Evolutionary conservation across 2,329 filamentous ascomycete species (phyloP).

Genomic region (Rosellinia necatrix): DNA sequence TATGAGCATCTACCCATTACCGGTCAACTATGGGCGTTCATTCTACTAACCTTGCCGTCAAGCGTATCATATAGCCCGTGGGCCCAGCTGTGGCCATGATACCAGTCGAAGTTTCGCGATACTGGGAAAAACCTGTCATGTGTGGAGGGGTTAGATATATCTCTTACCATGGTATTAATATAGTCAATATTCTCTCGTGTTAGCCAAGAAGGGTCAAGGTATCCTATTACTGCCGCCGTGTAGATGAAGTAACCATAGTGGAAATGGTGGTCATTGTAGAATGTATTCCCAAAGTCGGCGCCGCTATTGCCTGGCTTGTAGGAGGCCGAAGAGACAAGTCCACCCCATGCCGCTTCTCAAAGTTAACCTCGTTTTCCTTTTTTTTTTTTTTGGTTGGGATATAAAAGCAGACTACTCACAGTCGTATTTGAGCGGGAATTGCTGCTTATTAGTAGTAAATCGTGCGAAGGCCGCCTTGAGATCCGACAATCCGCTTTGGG

Average conservation of each 20-base stretch:
- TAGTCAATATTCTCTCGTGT: conserved; percentile 70
- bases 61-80: conserved; percentile 72
- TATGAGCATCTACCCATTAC: neutral
- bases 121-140: conserved; percentile 79
- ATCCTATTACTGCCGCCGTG: conserved; percentile 79
- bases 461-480: conserved; percentile 69
- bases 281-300: conserved; percentile 87
- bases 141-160: conserved; percentile 75
- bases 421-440: conserved; percentile 68
- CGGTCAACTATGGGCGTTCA: neutral
- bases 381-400: neutral
- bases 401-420: conserved; percentile 46
- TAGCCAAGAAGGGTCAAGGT: conserved; percentile 78
- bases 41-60: conserved; percentile 67
- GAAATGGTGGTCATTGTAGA: conserved; percentile 78
- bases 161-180: conserved; percentile 83
- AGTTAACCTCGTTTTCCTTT: conserved; percentile 21
- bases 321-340: conserved; percentile 75
- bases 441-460: conserved; percentile 71
- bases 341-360: conserved; percentile 69
- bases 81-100: conserved; percentile 92
- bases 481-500: conserved; percentile 60
- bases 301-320: conserved; percentile 71
- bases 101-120: conserved; percentile 89
- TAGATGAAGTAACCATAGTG: conserved; percentile 91